These are phyloP conservation scores for Metschnikowia cubensis DNA, from an alignment of 805 yeast genomes.

Conservation along the genomic window DNA sequence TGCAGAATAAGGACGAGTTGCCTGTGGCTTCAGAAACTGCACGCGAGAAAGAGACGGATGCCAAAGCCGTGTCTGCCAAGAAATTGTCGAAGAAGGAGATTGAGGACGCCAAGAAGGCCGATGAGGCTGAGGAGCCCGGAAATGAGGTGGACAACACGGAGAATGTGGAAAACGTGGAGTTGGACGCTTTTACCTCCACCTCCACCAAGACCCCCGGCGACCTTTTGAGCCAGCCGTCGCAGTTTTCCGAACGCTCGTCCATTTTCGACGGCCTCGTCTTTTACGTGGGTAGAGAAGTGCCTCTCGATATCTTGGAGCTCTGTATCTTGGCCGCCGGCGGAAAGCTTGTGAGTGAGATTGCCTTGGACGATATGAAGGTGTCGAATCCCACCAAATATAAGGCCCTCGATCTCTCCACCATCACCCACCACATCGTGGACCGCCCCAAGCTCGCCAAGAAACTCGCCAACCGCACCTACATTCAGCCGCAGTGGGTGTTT, in stretches of 20 bases:
- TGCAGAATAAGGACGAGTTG: slow-evolving; percentile 45
- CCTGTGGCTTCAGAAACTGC: slow-evolving; percentile 14
- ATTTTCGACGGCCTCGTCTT: slow-evolving; percentile 75
- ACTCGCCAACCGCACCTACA: slow-evolving; percentile 86
- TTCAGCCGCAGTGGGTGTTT: slow-evolving; percentile 98
- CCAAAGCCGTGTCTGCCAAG: slow-evolving; percentile 25
- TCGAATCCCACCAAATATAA: slow-evolving; percentile 42
- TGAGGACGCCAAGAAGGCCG: slow-evolving; percentile 52
- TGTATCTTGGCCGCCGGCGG: slow-evolving; percentile 86
- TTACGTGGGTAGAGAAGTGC: slow-evolving; percentile 92
- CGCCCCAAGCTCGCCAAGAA: slow-evolving; percentile 76
- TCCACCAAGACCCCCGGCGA: slow-evolving; percentile 62
- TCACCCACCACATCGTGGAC: slow-evolving; percentile 93
- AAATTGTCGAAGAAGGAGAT: slow-evolving; percentile 40
- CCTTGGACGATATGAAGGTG: slow-evolving; percentile 68
- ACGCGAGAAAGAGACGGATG: background rate
- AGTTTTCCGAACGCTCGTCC: slow-evolving; percentile 51
- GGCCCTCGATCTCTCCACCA: slow-evolving; percentile 55
- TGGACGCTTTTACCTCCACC: slow-evolving; percentile 69
- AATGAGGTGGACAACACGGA: slow-evolving; percentile 6
- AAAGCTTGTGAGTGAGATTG: slow-evolving; percentile 76
- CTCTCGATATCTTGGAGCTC: slow-evolving; percentile 86
- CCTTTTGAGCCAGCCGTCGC: slow-evolving; percentile 61
- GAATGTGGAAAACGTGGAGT: slow-evolving; percentile 22
- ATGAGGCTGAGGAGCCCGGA: slow-evolving; percentile 34